These are phyloP conservation scores for Pseudozyma sp. DNA, from an alignment of 1,284 basidiomycete genomes.

Conservation along the genomic window DNA sequence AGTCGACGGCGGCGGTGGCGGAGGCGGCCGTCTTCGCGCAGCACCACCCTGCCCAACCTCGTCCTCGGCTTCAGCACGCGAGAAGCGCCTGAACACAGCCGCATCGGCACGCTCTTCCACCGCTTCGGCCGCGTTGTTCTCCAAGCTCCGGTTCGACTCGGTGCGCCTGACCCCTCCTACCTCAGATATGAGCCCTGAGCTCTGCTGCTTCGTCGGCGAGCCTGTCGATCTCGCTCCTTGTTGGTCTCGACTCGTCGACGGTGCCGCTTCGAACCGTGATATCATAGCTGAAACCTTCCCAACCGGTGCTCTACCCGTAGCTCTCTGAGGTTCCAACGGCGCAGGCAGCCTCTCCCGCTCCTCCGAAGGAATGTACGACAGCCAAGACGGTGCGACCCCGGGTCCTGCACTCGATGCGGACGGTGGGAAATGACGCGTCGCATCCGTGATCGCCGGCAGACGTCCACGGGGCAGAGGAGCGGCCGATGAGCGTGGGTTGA, in stretches of 20 bases:
- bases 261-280: slow-evolving; percentile 31
- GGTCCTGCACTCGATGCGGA: slow-evolving; percentile 28
- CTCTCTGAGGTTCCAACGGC: slow-evolving; percentile 34
- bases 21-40: slow-evolving; percentile 16
- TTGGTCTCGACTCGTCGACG: slow-evolving; percentile 3
- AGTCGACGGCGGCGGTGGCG: slow-evolving; percentile 27
- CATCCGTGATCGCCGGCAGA: slow-evolving; percentile 59
- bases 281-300: slow-evolving; percentile 51
- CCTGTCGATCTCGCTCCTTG: not conserved
- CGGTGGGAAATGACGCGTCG: slow-evolving; percentile 60
- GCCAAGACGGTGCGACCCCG: slow-evolving; percentile 37
- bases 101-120: slow-evolving; percentile 4
- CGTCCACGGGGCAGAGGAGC: slow-evolving; percentile 55
- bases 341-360: slow-evolving; percentile 36
- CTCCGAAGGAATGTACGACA: slow-evolving; percentile 45
- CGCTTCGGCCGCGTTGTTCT: not conserved
- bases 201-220: slow-evolving; percentile 11
- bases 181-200: not conserved
- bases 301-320: slow-evolving; percentile 8
- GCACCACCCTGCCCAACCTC: not conserved
- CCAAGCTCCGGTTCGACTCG: slow-evolving; percentile 9
- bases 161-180: not conserved
- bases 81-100: slow-evolving; percentile 29
- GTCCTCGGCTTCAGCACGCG: slow-evolving; percentile 1
- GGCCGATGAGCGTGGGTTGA: slow-evolving; percentile 50